phyloP scores from a whole-genome alignment of 257 asterid genomes.

The Anisodus acutangulus region DNA sequence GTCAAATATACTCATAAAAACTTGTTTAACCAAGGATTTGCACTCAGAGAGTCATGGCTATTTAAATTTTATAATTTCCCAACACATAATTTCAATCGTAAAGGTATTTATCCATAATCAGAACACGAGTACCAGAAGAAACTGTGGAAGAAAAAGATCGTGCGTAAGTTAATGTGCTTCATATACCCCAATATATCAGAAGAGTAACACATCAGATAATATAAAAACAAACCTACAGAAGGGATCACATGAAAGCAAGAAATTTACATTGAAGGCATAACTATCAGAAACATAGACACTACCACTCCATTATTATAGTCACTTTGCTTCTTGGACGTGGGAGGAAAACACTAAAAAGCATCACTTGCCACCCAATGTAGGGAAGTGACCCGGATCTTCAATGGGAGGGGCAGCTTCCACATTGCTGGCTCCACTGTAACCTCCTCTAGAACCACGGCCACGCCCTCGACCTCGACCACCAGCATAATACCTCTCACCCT shows the following conservation, averaged over 20 bases:
- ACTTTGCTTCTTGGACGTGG: slow-evolving; percentile 30
- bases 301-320: slow-evolving; percentile 49
- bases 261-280: slow-evolving; percentile 50
- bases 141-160: not conserved
- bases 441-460: slow-evolving; percentile 62
- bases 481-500: slow-evolving; percentile 59
- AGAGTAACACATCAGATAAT: not conserved
- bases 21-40: not conserved
- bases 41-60: not conserved
- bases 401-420: slow-evolving; percentile 61
- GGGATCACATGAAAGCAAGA: slow-evolving; percentile 32
- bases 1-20: not conserved
- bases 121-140: not conserved
- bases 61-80: not conserved
- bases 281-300: slow-evolving; percentile 25
- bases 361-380: slow-evolving; percentile 78
- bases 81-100: not conserved
- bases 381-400: slow-evolving; percentile 79
- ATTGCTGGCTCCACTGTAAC: slow-evolving; percentile 52
- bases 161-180: slow-evolving; percentile 8
- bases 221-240: not conserved
- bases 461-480: slow-evolving; percentile 82
- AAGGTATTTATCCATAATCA: not conserved
- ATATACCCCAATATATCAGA: slow-evolving; percentile 16
- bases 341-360: slow-evolving; percentile 33